phyloP scores from a whole-genome alignment of 2,329 filamentous ascomycete species.

The Trichoderma atrobrunneum region DNA sequence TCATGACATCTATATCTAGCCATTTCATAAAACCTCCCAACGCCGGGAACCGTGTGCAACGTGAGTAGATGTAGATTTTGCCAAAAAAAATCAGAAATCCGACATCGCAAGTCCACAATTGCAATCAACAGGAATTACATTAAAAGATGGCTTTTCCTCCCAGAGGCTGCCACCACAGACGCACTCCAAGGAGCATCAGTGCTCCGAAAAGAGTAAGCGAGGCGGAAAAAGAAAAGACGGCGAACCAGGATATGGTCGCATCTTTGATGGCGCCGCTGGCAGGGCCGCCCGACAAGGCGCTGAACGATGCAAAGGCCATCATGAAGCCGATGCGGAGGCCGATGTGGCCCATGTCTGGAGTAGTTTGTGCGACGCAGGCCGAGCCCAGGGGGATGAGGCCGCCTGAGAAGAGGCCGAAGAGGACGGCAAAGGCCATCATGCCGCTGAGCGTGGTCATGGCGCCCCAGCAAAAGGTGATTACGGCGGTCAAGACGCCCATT shows the following conservation, averaged over 20 bases:
- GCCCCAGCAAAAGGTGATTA: constrained; percentile 34
- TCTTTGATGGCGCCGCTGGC: constrained; percentile 25
- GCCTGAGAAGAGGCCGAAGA: constrained; percentile 33
- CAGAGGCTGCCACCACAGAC: constrained; percentile 17
- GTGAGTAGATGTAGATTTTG: neutral
- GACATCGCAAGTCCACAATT: neutral
- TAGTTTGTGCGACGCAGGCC: constrained; percentile 33
- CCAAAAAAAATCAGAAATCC: neutral
- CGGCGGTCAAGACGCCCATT: constrained; percentile 25
- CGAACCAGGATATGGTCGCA: constrained; percentile 16
- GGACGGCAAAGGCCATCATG: constrained; percentile 27
- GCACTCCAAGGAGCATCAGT: constrained; percentile 20
- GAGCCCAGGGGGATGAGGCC: constrained; percentile 35
- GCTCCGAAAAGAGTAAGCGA: constrained; percentile 22
- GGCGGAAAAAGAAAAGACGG: constrained; percentile 22
- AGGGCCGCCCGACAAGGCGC: constrained; percentile 27
- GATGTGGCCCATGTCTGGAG: constrained; percentile 29
- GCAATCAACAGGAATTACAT: neutral
- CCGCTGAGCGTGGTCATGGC: constrained; percentile 22
- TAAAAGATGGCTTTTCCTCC: constrained; percentile 17
- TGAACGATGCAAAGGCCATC: constrained; percentile 32
- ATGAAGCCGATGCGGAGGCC: constrained; percentile 33
- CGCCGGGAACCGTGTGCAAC: neutral
- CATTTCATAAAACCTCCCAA: neutral
- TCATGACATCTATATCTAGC: neutral